Base-by-base conservation (phyloP, 768 basidiomycete species). In the Grammothele lineata region DNA sequence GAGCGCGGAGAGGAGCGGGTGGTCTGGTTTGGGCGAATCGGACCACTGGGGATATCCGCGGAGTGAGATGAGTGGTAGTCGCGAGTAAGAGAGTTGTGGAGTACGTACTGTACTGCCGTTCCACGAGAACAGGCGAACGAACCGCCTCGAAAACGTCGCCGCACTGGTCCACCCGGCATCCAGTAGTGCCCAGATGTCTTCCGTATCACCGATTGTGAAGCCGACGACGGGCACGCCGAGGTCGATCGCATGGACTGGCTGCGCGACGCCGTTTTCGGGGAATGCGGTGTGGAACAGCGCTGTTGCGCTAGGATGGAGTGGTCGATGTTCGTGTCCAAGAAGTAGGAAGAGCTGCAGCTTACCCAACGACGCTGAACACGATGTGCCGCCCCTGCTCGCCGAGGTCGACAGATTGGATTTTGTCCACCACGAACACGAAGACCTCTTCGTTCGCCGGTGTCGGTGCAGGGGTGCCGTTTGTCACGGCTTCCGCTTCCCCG, bases 281-380 rank as follows among this genome's bases (percentile, higher is more conserved):
- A 59, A 66, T 48, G 53, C 61, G 64, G 68, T 70, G 40, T 65
- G 70, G 62, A 89, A 91, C 9, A 92, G 56, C 0, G 87, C 86
- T 1, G 83, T 81, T 3, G 80, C 77, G 17, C 89, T 91, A 34
- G 39, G 33, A n/a, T 18, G 8, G 14, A 24, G 17, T 30, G 8
- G 35, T 12, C 7, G 26, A 25, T 36, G 17, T 25, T 26, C 21
- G 18, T 26, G 6, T 4, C 3, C n/a, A 14, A 11, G 5, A 1
- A 32, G 4, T 18, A 37, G 9, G 9, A 23, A 37, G 36, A 14
- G 11, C 11, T 12, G 39, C 21, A 10, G 66, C 82, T 37, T 56
- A 92, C 90, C 90, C 89, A 43, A 87, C 72, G 5, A 73, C 85
- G 48, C 71, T 83, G 61, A 91, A 92, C 5, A 90, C 50, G 12